Conservation (phyloP, 192 early-diverging fungal genomes). For the Dispira simplex region DNA sequence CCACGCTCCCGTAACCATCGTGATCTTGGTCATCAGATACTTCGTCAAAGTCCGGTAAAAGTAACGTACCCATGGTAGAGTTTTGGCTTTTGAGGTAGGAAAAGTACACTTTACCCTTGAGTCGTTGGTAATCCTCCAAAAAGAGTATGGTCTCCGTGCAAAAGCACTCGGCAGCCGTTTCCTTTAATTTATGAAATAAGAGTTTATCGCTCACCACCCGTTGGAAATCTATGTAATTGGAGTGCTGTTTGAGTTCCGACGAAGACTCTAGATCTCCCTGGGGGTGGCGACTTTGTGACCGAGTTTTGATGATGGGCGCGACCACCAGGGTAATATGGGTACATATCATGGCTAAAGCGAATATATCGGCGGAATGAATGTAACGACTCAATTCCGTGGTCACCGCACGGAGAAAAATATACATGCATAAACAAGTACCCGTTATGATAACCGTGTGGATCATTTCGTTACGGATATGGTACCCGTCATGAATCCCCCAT, state of each 20-base stretch:
- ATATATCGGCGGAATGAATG: not conserved
- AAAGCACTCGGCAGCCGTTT: constrained; percentile 5
- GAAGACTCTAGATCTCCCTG: no score
- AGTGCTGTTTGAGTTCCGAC: not conserved
- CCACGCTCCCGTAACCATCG: not conserved
- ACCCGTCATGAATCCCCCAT: not conserved
- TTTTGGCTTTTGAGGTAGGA: not conserved
- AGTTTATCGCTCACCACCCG: constrained; percentile 3
- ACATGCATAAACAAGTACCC: not conserved
- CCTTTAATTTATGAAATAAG: not conserved
- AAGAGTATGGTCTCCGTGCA: constrained; percentile 8
- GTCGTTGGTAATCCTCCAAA: constrained; percentile 10
- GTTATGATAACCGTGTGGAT: not conserved
- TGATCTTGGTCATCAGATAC: not conserved
- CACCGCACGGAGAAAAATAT: not conserved
- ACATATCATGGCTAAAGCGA: not conserved
- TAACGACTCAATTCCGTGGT: not conserved
- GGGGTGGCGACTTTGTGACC: no score
- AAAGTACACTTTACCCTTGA: constrained; percentile 1
- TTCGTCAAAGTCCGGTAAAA: not conserved
- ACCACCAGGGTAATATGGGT: not conserved
- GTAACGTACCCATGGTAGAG: not conserved
- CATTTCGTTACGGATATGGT: constrained; percentile 10
- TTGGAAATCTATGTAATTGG: constrained; percentile 1
- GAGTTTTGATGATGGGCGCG: not conserved